Percentiles rank a stretch among this genome's conserved stretches.
Evolutionary conservation across 75 land plant genomes (phyloP).

Genomic region (Gnetum montanum): DNA sequence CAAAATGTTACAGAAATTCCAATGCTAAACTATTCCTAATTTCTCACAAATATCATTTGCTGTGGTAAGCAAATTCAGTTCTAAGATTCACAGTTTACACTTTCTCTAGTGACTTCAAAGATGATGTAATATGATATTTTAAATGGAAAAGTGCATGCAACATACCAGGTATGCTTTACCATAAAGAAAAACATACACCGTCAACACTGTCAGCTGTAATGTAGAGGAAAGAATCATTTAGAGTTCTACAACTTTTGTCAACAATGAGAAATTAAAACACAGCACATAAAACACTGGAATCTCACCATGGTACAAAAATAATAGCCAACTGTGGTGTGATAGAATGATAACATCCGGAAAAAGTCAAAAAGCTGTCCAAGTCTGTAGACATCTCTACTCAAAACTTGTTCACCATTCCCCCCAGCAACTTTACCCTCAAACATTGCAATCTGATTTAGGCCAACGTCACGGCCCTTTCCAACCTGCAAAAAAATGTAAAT

Average conservation of each 20-base stretch:
- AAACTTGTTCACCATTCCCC: conserved; percentile 95
- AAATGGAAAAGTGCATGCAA: no score
- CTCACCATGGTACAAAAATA: conserved; percentile 90
- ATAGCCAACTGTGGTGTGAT: conserved; percentile 76
- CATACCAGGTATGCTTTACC: conserved; percentile 93
- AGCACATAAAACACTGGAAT: not conserved
- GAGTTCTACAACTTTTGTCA: not conserved
- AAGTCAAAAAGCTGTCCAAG: conserved; percentile 95
- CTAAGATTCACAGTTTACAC: no score
- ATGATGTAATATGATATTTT: no score
- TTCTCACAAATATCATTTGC: no score
- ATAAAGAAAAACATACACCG: conserved; percentile 85
- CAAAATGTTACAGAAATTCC: no score
- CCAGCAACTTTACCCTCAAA: conserved; percentile 99
- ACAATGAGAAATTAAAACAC: not conserved
- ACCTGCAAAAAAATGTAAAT: conserved; percentile 33
- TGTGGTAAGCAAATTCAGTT: no score
- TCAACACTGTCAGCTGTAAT: conserved; percentile 73
- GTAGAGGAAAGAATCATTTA: not conserved
- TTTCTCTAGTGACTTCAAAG: no score
- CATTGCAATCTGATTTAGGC: conserved; percentile 88
- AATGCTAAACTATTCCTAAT: no score
- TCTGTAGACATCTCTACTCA: conserved; percentile 89
- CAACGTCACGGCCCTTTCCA: conserved; percentile 97
- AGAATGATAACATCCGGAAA: conserved; percentile 93